Evolutionary conservation across 83 land plant species (phyloP).

Genomic region (Thuja plicata): DNA sequence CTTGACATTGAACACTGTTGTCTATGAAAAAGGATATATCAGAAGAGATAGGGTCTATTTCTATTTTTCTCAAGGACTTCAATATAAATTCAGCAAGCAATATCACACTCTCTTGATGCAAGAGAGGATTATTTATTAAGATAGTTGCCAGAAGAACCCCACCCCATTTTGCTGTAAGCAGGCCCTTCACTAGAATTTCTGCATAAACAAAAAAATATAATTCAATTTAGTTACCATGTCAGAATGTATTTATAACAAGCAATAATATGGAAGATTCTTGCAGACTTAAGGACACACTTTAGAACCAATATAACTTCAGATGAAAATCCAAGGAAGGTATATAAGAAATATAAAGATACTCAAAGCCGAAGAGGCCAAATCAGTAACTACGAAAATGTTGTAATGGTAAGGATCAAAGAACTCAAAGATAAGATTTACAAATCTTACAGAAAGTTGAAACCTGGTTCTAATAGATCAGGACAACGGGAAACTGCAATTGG

Average conservation of each 20-base stretch:
- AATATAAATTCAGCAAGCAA: slow-evolving; percentile 25
- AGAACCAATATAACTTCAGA: neutral
- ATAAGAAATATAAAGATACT: neutral
- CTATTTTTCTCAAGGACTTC: neutral
- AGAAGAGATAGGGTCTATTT: neutral
- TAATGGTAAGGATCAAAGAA: neutral
- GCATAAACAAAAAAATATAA: slow-evolving; percentile 5
- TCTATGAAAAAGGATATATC: neutral
- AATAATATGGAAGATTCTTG: neutral
- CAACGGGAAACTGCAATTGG: slow-evolving; percentile 35
- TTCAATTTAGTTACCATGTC: neutral
- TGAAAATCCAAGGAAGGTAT: neutral
- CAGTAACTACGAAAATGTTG: neutral
- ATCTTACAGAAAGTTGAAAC: slow-evolving; percentile 14
- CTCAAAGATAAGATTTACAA: slow-evolving; percentile 6
- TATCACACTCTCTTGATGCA: slow-evolving; percentile 12
- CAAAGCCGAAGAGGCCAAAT: neutral
- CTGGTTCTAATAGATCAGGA: slow-evolving; percentile 35
- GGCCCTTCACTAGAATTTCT: slow-evolving; percentile 43
- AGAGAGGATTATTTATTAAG: slow-evolving; percentile 35
- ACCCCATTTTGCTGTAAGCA: slow-evolving; percentile 32
- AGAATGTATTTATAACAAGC: neutral
- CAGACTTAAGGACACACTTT: neutral
- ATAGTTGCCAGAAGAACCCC: slow-evolving; percentile 27
- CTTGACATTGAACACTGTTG: neutral